Base-by-base conservation (phyloP, 345 rosid genomes). In the Geranium brycei region DNA sequence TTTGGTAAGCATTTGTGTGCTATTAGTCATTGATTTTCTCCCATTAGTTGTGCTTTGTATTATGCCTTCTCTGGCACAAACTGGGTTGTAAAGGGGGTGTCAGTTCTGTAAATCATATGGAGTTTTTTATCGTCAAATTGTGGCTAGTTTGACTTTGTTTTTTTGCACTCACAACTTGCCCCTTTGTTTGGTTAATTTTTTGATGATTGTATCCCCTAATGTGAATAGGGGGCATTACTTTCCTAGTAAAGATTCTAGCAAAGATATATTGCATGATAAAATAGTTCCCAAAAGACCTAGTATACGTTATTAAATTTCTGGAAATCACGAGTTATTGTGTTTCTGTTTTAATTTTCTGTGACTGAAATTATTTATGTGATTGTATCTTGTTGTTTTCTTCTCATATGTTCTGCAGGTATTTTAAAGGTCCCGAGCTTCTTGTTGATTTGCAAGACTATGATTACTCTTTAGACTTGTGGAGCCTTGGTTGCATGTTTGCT, bases 401-500 rank as follows among this genome's bases (percentile, higher is more conserved):
- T 41, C 31, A 53, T 62, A 57, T 41, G 32, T 12, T 65, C 64
- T 67, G 64, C 88, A 93, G 99, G 78, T 93, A 93, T 74, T 93
- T 90, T 51, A 93, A 93, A 79, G 99, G 99, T 64, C 99, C 99
- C 5, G 97, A 93, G 83, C 95, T 93, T 62, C 95, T 93, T 63
- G 97, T 93, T 58, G 99, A 90, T 81, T 84, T 35, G 41, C 41
- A 35, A 35, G 41, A 35, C 41, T 35, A 35, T 35, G 41, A 35
- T 35, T 35, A 35, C 75, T 93, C 99, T 59, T 77, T 93, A 73
- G 97, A 93, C 74, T 74, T 93, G 69, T 93, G 99, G 99, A 93
- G 99, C 78, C 96, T 93, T 63, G 98, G 98, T 68, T 92, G 98
- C 73, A 92, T 90, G 95, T 84, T 92, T 80, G 98, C 96, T 69